Conservation (phyloP, 2,329 filamentous ascomycete genomes). For the Nemania sp. region DNA sequence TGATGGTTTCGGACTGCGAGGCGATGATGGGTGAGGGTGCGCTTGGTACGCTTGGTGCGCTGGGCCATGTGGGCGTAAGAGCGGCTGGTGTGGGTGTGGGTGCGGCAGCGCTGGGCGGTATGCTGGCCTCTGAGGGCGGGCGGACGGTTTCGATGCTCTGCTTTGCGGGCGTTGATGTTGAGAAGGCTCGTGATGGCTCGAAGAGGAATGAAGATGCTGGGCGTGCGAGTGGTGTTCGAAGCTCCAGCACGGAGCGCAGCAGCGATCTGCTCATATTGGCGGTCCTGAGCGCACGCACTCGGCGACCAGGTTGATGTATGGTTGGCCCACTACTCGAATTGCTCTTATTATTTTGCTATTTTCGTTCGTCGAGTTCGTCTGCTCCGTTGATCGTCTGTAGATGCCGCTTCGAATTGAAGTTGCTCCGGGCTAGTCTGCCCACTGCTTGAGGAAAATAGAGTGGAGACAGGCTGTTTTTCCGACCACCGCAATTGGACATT, state of each 20-base stretch:
- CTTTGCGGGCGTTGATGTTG: conserved; percentile 29
- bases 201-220: conserved; percentile 57
- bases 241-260: conserved; percentile 65
- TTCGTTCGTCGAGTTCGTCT: too few species aligned
- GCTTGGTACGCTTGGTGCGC: too few species aligned
- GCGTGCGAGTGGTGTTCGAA: conserved; percentile 50
- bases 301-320: too few species aligned
- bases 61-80: conserved; percentile 45
- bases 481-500: too few species aligned
- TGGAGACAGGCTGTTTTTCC: conserved; percentile 26
- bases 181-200: conserved; percentile 50
- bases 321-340: too few species aligned
- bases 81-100: conserved; percentile 9
- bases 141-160: conserved; percentile 38
- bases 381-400: too few species aligned
- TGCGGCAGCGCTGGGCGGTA: conserved; percentile 18
- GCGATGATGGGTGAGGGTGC: too few species aligned
- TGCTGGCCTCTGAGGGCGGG: conserved; percentile 35
- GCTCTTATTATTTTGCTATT: too few species aligned
- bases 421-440: too few species aligned
- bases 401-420: too few species aligned
- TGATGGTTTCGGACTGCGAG: conserved; percentile 51
- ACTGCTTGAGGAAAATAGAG: too few species aligned
- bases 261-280: conserved; percentile 59
- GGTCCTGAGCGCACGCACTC: too few species aligned